Evolutionary conservation across 139 green algal species (phyloP).

Genomic region (Micromonas pusilla): DNA sequence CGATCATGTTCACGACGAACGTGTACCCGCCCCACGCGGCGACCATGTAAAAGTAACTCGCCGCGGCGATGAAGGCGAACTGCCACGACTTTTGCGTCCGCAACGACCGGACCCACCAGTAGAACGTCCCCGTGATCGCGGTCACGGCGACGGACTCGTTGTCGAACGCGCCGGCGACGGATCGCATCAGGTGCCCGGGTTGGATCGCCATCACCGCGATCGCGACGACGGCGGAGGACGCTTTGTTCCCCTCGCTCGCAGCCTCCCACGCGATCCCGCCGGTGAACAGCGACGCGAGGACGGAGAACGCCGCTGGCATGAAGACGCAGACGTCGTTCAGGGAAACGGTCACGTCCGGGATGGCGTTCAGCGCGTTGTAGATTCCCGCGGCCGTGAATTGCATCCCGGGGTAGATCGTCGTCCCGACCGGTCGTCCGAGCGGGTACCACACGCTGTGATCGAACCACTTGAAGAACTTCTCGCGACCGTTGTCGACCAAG

Average conservation of each 20-base stretch:
- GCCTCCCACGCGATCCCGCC: background rate
- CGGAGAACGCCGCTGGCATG: constrained; percentile 32
- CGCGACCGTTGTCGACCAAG: constrained; percentile 44
- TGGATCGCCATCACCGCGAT: constrained; percentile 45
- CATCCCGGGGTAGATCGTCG: constrained; percentile 64
- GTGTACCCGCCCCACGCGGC: constrained; percentile 78
- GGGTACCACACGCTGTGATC: constrained; percentile 62
- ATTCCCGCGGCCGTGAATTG: constrained; percentile 50
- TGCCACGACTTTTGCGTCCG: constrained; percentile 8
- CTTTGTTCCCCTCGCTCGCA: background rate
- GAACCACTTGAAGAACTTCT: constrained; percentile 70
- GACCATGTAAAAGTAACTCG: constrained; percentile 53
- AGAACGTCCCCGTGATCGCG: constrained; percentile 57
- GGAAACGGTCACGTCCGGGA: constrained; percentile 42
- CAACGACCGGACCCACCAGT: constrained; percentile 39
- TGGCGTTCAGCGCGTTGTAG: constrained; percentile 50
- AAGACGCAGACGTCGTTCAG: constrained; percentile 60
- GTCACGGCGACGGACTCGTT: constrained; percentile 88
- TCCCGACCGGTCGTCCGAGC: constrained; percentile 60
- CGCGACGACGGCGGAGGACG: background rate
- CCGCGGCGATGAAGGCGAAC: constrained; percentile 36
- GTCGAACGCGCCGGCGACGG: constrained; percentile 56
- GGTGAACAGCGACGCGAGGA: constrained; percentile 8
- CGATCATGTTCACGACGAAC: constrained; percentile 92
- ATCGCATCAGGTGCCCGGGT: constrained; percentile 58